phyloP scores from a whole-genome alignment of 2,329 filamentous ascomycete genomes.

The Fusarium floridanum region DNA sequence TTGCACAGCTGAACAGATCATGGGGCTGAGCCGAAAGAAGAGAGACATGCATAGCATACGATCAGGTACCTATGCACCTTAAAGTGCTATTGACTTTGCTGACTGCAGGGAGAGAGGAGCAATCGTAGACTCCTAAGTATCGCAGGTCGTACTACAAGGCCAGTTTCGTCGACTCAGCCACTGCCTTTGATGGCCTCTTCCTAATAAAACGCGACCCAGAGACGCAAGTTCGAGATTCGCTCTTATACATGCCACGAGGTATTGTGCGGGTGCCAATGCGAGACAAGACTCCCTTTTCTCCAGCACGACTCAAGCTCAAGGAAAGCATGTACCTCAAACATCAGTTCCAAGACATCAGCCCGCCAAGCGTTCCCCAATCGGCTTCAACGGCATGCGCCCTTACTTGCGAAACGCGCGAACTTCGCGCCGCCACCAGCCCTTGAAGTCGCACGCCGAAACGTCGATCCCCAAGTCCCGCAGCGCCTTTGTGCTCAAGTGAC shows the following conservation, averaged over 20 bases:
- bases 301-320: conserved; percentile 17
- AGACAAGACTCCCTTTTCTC: conserved; percentile 32
- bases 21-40: background rate
- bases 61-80: background rate
- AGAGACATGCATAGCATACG: background rate
- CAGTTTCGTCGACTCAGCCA: background rate
- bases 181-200: background rate
- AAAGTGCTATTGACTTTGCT: background rate
- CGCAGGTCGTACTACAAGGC: background rate
- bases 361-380: background rate
- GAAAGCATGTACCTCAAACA: conserved; percentile 13
- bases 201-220: background rate
- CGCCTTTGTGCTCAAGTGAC: conserved; percentile 83
- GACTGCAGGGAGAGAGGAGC: background rate
- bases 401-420: conserved; percentile 70
- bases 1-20: background rate
- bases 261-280: background rate
- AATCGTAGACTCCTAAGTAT: background rate
- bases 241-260: conserved; percentile 8
- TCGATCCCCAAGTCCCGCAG: conserved; percentile 81
- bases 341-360: conserved; percentile 1
- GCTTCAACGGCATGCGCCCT: conserved; percentile 7
- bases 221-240: conserved; percentile 2
- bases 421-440: conserved; percentile 82
- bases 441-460: conserved; percentile 80